Conservation (phyloP, 2,329 filamentous ascomycete species). For the Fusarium metavorans region DNA sequence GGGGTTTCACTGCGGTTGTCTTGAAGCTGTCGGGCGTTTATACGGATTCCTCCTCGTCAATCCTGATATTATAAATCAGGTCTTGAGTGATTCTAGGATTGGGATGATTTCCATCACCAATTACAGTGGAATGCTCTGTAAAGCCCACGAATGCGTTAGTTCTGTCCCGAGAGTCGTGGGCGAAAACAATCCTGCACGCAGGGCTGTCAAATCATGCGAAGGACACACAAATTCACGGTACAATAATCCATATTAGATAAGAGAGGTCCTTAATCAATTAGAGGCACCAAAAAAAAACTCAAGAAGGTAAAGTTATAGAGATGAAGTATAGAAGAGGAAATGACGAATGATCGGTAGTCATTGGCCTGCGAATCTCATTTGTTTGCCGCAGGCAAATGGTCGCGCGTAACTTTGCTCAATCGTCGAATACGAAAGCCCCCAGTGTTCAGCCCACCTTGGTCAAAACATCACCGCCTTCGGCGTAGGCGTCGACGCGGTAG, state of each 20-base stretch:
- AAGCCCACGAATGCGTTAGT: not conserved
- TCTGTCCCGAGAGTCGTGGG: no score
- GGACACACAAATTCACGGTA: not conserved
- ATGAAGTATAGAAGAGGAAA: not conserved
- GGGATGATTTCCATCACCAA: not conserved
- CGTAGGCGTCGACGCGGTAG: slow-evolving; percentile 49
- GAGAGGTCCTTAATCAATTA: not conserved
- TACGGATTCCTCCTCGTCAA: not conserved
- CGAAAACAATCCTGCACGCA: no score
- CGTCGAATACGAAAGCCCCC: not conserved
- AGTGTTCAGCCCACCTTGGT: not conserved
- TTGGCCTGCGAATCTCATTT: not conserved
- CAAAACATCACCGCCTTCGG: slow-evolving; percentile 12
- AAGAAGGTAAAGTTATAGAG: not conserved
- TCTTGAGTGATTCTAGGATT: not conserved
- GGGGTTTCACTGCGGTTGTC: not conserved
- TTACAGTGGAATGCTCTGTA: not conserved
- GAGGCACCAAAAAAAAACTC: not conserved
- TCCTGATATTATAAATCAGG: not conserved
- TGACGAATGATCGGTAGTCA: not conserved
- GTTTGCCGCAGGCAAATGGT: not conserved
- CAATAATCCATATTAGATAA: not conserved
- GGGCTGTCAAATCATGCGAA: not conserved
- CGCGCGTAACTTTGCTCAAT: not conserved
- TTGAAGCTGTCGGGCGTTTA: not conserved